Evolutionary conservation across 306 rosid species (phyloP), one percentile per base, ranked within the genome.

Genomic region (Spatholobus suberectus): DNA sequence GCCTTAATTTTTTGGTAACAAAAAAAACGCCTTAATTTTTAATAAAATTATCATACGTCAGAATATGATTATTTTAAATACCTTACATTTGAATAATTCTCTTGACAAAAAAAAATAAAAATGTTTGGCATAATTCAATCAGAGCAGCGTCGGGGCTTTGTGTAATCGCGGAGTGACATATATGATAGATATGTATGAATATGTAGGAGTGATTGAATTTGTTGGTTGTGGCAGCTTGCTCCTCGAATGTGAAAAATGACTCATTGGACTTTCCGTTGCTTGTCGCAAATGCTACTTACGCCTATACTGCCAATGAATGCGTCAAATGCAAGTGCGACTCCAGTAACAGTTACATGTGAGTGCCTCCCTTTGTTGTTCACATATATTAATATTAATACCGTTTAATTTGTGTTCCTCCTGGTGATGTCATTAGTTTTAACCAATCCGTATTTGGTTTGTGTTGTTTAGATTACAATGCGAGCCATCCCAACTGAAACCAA

Each of bases 301-400:
- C 34, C 51, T 86, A 89, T 69, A 94, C 97, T 6, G 99, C 99
- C 10, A 32, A 79, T 49, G 52, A 80, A 14, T 96, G 99, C 32
- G 91, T 96, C 21, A 90, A 85, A 80, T 96, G 99, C 91, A 78
- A 35, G 8, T 89, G 98, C 26, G 77, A 84, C 32, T 73, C 88
- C 23, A 66, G 84, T 4, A 86, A 70, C 61, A 87, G 80, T 34
- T 84, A 20, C 62, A 68, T 51, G 98, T 95, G 62, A 90, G 92
- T 83, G n/a, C 38, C 44, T 21, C 4, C 9, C 43, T 0, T 18
- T 59, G 1, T 27, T 15, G 1, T 26, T 62, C 66, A 4, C 1
- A 12, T 10, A 58, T 24, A 26, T 58, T 58, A 58, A 10, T 58
- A 23, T 23, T 57, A 23, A 17, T 1, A 23, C 38, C 23, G 14